phyloP scores from a whole-genome alignment of 225 moss, liverwort and hornwort species.

The Marchantia polymorpha region DNA sequence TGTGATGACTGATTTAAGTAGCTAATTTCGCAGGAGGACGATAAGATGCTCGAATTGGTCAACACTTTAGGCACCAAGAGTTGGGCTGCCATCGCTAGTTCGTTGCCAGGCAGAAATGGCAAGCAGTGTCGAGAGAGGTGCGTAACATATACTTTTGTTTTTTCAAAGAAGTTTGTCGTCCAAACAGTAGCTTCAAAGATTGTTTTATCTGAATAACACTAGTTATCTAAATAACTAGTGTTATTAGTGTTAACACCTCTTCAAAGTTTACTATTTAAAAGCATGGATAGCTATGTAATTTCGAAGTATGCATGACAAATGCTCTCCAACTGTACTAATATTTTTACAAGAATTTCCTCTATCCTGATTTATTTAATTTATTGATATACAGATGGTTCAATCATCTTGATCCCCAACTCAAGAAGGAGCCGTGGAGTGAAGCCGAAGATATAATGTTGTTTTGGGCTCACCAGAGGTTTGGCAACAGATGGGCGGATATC shows the following conservation, averaged over 20 bases:
- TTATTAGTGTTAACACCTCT: too few relatives aligned
- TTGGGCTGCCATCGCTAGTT: constrained; percentile 49
- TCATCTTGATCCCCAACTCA: constrained; percentile 46
- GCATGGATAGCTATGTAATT: too few relatives aligned
- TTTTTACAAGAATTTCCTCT: too few relatives aligned
- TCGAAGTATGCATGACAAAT: too few relatives aligned
- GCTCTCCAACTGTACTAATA: too few relatives aligned
- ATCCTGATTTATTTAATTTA: not conserved
- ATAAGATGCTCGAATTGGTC: constrained; percentile 38
- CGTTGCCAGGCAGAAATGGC: constrained; percentile 44
- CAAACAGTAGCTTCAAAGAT: too few relatives aligned
- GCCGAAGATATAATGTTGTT: constrained; percentile 37
- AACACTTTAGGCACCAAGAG: constrained; percentile 37
- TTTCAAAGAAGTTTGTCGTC: too few relatives aligned
- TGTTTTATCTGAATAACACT: too few relatives aligned
- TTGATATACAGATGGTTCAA: constrained; percentile 39
- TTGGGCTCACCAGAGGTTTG: constrained; percentile 27
- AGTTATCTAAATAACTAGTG: too few relatives aligned
- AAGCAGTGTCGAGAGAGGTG: constrained; percentile 55
- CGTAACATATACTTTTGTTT: not conserved
- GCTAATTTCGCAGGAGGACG: constrained; percentile 36
- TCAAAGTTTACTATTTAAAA: too few relatives aligned
- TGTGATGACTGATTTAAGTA: not conserved
- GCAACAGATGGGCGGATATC: constrained; percentile 51
- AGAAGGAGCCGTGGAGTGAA: constrained; percentile 40